phyloP scores from a whole-genome alignment of 2,329 filamentous ascomycete species.

The Arthrobotrys musiformis region DNA sequence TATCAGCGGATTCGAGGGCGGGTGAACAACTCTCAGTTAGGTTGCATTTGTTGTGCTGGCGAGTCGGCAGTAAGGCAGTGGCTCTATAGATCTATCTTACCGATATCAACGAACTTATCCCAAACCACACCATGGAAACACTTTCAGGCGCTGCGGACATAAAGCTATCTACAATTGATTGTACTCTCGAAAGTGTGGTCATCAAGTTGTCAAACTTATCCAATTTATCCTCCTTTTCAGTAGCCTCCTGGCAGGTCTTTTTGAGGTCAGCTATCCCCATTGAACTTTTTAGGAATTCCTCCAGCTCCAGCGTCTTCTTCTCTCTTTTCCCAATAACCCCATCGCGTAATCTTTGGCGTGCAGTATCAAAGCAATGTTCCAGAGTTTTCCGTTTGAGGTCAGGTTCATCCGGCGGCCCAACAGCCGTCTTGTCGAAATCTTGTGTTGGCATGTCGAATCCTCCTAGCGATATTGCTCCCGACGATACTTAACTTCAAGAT shows the following conservation, averaged over 20 bases:
- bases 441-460: not conserved
- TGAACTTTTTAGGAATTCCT: not conserved
- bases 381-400: conserved; percentile 2
- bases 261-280: conserved; percentile 4
- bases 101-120: conserved; percentile 26
- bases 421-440: not conserved
- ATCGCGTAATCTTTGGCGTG: not conserved
- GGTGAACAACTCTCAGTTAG: too few species aligned
- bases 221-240: not conserved
- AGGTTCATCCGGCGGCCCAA: too few species aligned
- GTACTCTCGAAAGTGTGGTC: conserved; percentile 7
- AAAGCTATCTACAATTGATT: not conserved
- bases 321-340: not conserved
- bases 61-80: too few species aligned
- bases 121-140: conserved; percentile 37
- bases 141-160: conserved; percentile 21
- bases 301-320: not conserved
- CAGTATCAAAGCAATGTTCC: conserved; percentile 3
- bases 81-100: conserved; percentile 16
- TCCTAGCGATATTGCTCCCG: too few species aligned
- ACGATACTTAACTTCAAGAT: too few species aligned
- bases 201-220: conserved; percentile 21
- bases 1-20: too few species aligned
- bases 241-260: not conserved
- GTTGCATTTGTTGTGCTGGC: too few species aligned